Base-by-base conservation (phyloP, 257 asterid species). In the Ballota nigra region DNA sequence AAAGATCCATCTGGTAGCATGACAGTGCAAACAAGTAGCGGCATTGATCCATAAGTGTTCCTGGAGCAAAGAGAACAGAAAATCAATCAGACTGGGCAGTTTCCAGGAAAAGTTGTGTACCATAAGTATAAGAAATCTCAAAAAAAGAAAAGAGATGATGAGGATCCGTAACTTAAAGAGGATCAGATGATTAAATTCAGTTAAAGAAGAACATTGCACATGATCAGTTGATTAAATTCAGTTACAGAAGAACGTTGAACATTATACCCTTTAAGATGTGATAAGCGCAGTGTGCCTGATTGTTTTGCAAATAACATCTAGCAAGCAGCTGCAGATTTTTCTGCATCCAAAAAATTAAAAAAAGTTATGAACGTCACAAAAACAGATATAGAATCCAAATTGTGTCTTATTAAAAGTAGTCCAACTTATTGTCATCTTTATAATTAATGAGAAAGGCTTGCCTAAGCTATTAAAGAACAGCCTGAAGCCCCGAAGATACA, bases 21-120 rank as follows among this genome's bases (percentile, higher is more conserved):
- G 98, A 85, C 45, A 84, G 87, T 12, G 96, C 99, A 85, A 95
- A 89, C 90, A 92, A 85, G 90, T 95, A 95, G 82, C 99, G 99
- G 70, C 96, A 89, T 76, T 88, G 91, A 74, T 96, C 83, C 86
- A 78, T 71, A 43, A 81, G 83, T 10, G 86, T 82, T 73, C 99
- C 99, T 91, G 81, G 83, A 85, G 49, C 60, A 70, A 73, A 73
- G 68, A 73, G 67, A 78, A 18, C 49, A 67, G 22, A 55, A 40
- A 67, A 71, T 49, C 12, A 60, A 79, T 26, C 22, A 59, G 33
- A 51, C 70, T 69, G 55, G 59, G 63, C 74, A 66, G 20, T 68
- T 69, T 45, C 57, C 28, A 15, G 18, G 53, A 68, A 70, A 66
- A 66, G 18, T 16, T 41, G 69, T 43, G 66, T 20, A 63, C 18